phyloP scores from a whole-genome alignment of 139 green algal species.

The Closterium sp. region DNA sequence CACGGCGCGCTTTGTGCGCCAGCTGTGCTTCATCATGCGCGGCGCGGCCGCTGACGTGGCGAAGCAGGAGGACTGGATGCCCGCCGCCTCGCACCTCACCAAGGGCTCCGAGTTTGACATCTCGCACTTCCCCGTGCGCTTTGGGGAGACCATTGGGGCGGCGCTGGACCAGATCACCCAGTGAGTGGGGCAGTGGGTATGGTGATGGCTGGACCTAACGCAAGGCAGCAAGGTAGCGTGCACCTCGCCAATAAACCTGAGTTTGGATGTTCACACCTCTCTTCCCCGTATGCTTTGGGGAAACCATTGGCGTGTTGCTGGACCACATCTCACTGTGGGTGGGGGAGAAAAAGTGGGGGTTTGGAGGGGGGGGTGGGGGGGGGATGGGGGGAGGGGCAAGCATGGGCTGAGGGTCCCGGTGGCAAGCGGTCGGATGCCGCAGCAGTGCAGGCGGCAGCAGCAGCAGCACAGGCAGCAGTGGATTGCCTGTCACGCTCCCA shows the following conservation, averaged over 20 bases:
- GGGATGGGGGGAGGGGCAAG: not conserved
- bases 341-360: too few species aligned
- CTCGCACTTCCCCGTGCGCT: constrained; percentile 34
- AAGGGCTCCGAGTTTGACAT: constrained; percentile 32
- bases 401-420: not conserved
- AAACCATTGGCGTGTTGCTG: too few species aligned
- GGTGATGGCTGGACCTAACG: too few species aligned
- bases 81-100: constrained; percentile 1
- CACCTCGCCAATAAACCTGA: too few species aligned
- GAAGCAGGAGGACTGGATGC: constrained; percentile 44
- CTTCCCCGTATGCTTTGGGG: not conserved
- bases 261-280: too few species aligned
- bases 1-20: constrained; percentile 23
- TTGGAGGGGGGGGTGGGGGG: too few species aligned
- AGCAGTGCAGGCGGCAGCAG: too few species aligned
- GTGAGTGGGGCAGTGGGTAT: not conserved
- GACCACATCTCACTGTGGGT: too few species aligned
- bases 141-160: constrained; percentile 16
- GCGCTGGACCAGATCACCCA: constrained; percentile 19
- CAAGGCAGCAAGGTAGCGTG: too few species aligned
- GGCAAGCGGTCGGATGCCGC: too few species aligned
- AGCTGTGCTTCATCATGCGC: constrained; percentile 42
- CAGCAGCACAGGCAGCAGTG: too few species aligned
- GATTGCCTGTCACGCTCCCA: too few species aligned
- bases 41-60: constrained; percentile 14